Base-by-base conservation (phyloP, 2,329 filamentous ascomycete genomes). In the Diaporthe velutina region DNA sequence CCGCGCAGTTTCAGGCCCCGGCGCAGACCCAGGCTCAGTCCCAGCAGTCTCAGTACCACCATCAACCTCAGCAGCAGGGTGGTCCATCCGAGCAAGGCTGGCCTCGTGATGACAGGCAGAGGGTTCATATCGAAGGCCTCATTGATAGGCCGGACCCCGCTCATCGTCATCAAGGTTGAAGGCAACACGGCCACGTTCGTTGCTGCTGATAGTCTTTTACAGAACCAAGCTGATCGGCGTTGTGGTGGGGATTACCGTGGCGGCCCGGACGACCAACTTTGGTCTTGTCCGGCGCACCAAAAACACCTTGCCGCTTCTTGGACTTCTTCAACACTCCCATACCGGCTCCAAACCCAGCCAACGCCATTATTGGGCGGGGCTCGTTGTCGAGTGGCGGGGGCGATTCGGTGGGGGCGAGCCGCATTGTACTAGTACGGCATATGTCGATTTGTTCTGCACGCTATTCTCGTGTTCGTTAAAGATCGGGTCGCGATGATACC, bases 121-220 rank as follows among this genome's bases (percentile, higher is more conserved):
- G 91, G 22, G 88, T 92, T 66, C 90, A 91, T 78, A 92, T 93
- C 76, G 89, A 87, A 15, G 90, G 90, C 2, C 85, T 91, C 79
- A 90, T 93, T 79, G 91, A 91, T 77, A 90, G 86, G 81, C 87
- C 88, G 33, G 88, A 88, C 78, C 85, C 81, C 77, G 64, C 81
- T 77, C 76, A 80, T 28, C 78, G 77, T 66, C 78, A 74, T 50
- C 73, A 74, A 35, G 73, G 75, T 60, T 76, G 61, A 76, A 38
- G 40, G 28, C 38, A 33, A 8, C 48, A 19, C 45, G 38, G 30
- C 38, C 17, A 28, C 15, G n/a, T 57, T 17, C 55, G 28, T 54
- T 28, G 35, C 17, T 40, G 33, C 19, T 38, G 3, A 28, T 35
- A n/a, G n/a, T 54, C n/a, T 33, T 38, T 38, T n/a, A 19, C n/a